phyloP scores from a whole-genome alignment of 192 early-diverging fungal species.

The Coemansia sp. region DNA sequence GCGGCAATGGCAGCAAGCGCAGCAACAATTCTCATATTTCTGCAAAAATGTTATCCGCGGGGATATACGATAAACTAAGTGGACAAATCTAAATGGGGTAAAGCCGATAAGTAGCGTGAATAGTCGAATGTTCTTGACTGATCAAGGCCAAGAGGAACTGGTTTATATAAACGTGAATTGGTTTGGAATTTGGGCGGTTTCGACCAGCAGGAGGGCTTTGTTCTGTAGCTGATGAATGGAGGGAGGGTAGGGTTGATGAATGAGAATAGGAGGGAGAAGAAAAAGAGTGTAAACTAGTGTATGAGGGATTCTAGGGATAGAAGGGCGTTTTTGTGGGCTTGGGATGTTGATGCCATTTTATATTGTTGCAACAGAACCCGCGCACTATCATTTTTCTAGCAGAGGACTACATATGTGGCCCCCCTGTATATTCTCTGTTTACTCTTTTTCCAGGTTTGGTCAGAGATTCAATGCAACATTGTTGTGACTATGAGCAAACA shows the following conservation, averaged over 20 bases:
- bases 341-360: conserved; percentile 1
- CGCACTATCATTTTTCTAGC: neutral
- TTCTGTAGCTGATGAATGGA: neutral
- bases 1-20: conserved; percentile 42
- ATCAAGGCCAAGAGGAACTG: neutral
- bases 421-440: neutral
- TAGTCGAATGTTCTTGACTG: neutral
- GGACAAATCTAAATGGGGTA: neutral
- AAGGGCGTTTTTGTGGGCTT: neutral
- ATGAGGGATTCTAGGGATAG: neutral
- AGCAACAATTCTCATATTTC: conserved; percentile 34
- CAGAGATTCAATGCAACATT: neutral
- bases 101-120: neutral
- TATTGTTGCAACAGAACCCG: neutral
- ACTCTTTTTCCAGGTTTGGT: neutral
- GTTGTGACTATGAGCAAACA: neutral
- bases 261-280: neutral
- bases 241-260: neutral
- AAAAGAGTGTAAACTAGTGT: conserved; percentile 3
- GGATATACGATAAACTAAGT: neutral
- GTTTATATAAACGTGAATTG: neutral
- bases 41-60: too few relatives aligned
- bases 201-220: neutral
- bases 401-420: neutral
- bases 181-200: neutral